phyloP scores from a whole-genome alignment of 306 rosid genomes.

The Ormosia semicastrata region DNA sequence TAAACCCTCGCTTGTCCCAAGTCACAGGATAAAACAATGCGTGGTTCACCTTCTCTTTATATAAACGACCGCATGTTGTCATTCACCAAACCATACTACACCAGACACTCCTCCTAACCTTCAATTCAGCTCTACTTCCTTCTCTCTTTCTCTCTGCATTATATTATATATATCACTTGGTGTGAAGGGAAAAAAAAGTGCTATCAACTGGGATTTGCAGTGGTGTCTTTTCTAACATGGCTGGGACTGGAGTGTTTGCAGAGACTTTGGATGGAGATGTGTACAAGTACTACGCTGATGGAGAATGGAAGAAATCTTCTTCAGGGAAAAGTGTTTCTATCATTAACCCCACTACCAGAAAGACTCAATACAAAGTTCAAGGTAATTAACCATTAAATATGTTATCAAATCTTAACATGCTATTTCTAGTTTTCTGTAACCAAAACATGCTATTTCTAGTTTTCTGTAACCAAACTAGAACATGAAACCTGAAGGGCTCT shows the following conservation, averaged over 20 bases:
- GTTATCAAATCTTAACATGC: not conserved
- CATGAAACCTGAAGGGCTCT: not conserved
- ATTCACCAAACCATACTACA: slow-evolving; percentile 32
- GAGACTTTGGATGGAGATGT: slow-evolving; percentile 81
- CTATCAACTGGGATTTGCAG: not conserved
- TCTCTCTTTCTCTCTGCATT: slow-evolving; percentile 3
- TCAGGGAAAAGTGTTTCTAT: slow-evolving; percentile 81
- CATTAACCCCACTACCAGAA: slow-evolving; percentile 82
- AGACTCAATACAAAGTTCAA: slow-evolving; percentile 92
- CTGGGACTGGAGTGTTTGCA: slow-evolving; percentile 70
- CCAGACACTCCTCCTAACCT: slow-evolving; percentile 40
- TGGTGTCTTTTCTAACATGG: slow-evolving; percentile 42
- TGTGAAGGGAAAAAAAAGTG: not conserved
- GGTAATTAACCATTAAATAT: slow-evolving; percentile 38
- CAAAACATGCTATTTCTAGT: not conserved
- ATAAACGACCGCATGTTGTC: slow-evolving; percentile 9
- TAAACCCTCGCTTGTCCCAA: not conserved
- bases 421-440: not conserved
- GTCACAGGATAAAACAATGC: slow-evolving; percentile 16
- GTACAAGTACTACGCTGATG: slow-evolving; percentile 79
- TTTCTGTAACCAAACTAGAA: not conserved
- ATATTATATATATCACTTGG: not conserved
- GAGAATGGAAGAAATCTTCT: slow-evolving; percentile 85
- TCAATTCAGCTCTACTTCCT: not conserved
- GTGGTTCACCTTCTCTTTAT: slow-evolving; percentile 56